Evolutionary conservation across 805 yeast species (phyloP).

Genomic region (Teunomyces stri): DNA sequence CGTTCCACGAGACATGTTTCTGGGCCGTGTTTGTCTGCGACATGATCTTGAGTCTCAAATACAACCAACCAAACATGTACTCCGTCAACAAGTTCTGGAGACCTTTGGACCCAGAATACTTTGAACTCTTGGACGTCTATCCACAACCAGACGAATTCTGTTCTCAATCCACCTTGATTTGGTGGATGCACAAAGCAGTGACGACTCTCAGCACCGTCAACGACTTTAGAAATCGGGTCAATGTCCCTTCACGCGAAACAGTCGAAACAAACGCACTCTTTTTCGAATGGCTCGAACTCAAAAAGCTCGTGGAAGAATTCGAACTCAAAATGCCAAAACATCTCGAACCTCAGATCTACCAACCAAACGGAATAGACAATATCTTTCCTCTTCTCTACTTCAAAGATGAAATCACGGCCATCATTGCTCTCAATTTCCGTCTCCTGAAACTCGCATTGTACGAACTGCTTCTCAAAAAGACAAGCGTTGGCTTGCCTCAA

Average conservation of each 20-base stretch:
- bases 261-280: conserved; percentile 20
- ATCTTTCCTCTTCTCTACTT: conserved; percentile 33
- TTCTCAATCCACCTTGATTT: conserved; percentile 19
- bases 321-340: conserved; percentile 26
- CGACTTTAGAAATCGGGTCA: conserved; percentile 25
- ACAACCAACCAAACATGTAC: conserved; percentile 29
- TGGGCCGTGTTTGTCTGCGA: conserved; percentile 39
- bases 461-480: conserved; percentile 22
- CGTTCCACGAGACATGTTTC: conserved; percentile 32
- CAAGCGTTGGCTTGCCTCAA: conserved; percentile 12
- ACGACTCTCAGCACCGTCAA: conserved; percentile 26
- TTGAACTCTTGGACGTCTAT: conserved; percentile 14
- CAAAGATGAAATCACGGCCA: conserved; percentile 35
- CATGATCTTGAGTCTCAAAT: conserved; percentile 32
- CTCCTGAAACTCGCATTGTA: conserved; percentile 30
- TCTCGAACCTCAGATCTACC: conserved; percentile 32
- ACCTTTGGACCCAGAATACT: conserved; percentile 29
- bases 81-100: conserved; percentile 33
- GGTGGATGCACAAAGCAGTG: conserved; percentile 37
- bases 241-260: conserved; percentile 27
- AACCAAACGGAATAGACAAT: conserved; percentile 20
- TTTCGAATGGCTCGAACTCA: conserved; percentile 28
- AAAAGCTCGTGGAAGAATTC: conserved; percentile 24
- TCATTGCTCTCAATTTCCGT: conserved; percentile 27
- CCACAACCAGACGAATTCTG: neutral